Evolutionary conservation across 2,329 filamentous ascomycete genomes (phyloP).

Genomic region (Trichoderma asperellum): DNA sequence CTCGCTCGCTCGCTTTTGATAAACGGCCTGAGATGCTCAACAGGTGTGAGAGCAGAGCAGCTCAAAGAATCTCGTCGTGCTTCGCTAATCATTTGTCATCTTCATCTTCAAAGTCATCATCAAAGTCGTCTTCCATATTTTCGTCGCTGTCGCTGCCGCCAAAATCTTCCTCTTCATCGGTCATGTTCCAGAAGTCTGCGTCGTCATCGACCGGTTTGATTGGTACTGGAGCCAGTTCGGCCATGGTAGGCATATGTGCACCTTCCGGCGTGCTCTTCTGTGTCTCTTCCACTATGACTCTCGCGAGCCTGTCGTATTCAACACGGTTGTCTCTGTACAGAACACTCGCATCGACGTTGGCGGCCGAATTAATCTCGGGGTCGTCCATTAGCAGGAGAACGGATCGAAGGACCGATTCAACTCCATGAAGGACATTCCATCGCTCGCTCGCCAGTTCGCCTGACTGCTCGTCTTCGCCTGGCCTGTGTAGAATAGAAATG

Average conservation of each 20-base stretch:
- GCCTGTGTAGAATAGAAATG: constrained; percentile 93
- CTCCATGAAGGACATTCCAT: constrained; percentile 92
- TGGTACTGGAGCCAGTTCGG: constrained; percentile 63
- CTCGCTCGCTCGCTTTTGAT: background rate
- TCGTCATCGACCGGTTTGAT: constrained; percentile 68
- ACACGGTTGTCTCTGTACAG: constrained; percentile 75
- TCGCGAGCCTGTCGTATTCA: constrained; percentile 71
- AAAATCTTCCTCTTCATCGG: constrained; percentile 77
- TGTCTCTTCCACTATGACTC: constrained; percentile 70
- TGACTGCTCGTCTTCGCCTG: constrained; percentile 90
- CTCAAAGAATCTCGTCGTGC: background rate
- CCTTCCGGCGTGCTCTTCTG: constrained; percentile 78
- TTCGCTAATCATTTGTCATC: constrained; percentile 45
- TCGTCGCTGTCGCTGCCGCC: constrained; percentile 73
- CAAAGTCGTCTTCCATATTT: constrained; percentile 64
- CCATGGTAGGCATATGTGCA: constrained; percentile 79
- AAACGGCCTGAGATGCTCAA: background rate
- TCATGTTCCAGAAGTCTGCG: constrained; percentile 81
- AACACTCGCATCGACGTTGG: constrained; percentile 91
- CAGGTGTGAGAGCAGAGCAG: background rate
- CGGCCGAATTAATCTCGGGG: constrained; percentile 89
- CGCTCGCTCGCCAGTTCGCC: constrained; percentile 88
- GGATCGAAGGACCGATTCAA: constrained; percentile 91
- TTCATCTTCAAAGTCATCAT: constrained; percentile 58
- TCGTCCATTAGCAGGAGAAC: constrained; percentile 91